Base-by-base conservation (phyloP, 2,329 filamentous ascomycete species). In the Aureobasidium pullulans region DNA sequence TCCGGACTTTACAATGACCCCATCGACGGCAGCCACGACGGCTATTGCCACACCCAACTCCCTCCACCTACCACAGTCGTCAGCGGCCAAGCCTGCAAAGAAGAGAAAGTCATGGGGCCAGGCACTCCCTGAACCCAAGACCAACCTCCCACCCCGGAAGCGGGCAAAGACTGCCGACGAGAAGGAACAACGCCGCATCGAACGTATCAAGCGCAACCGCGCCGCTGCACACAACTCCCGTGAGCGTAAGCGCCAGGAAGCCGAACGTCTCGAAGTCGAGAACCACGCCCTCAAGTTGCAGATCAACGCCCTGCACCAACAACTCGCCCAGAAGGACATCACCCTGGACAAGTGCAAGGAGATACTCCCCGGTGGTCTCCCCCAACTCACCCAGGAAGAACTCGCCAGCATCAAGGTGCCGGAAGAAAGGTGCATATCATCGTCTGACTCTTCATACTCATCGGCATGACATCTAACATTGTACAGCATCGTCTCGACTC, bases 61-160 rank as follows among this genome's bases (percentile, higher is more conserved):
- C n/a, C 11, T 40, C 8, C 57, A 52, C 28, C 57, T 59, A 7
- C 57, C 57, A 19, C 57, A 59, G 31, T 60, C 52, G 7, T 59
- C 57, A 9, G 60, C 60, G 19, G 47, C 60, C 39, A 94, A 90
- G 78, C 81, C 83, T 1, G 77, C 81, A 37, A 96, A 96, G 84
- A 96, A 96, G 84, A 83, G 94, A 69, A 99, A 97, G 78, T 97
- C 94, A 50, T 99, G 94, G 94, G 94, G 94, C 52, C 94, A 99
- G 75, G 90, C 96, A 72, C 85, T 97, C 42, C 94, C 94, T 16
- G 90, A 95, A 71, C 94, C 94, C 44, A 97, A 96, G 82, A 97
- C 94, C 34, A 95, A 93, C 70, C 84, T 97, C 7, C 93, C 93
- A 62, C 93, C 93, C 40, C 87, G 92, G 66, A 99, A 99, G 84